A percentile compares a stretch with the other conserved stretches of the same genome.
Evolutionary conservation across 352 stramenopile genomes (phyloP).

Genomic region (Globisporangium heterothallicum): DNA sequence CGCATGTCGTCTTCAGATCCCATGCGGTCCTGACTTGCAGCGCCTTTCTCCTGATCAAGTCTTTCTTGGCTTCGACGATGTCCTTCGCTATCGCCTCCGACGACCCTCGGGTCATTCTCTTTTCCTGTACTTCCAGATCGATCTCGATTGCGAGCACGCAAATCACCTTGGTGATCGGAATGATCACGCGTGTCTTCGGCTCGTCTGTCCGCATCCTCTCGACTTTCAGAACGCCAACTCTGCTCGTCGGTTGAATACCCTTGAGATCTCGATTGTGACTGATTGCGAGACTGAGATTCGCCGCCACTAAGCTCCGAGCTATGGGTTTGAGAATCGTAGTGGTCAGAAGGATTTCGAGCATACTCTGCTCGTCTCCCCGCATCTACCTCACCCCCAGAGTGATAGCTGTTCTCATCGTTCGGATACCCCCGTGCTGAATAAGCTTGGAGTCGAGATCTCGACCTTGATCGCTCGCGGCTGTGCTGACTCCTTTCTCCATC

Average conservation of each 20-base stretch:
- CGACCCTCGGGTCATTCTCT: background rate
- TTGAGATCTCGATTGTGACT: background rate
- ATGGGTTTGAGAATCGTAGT: background rate
- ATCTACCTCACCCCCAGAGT: background rate
- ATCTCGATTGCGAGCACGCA: background rate
- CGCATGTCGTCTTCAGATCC: background rate
- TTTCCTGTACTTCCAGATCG: conserved; percentile 5
- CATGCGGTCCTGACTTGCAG: background rate
- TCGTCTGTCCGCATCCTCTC: background rate
- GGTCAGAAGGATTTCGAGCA: background rate
- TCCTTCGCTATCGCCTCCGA: background rate
- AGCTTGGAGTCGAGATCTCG: background rate
- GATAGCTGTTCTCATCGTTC: conserved; percentile 5
- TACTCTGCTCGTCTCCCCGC: background rate
- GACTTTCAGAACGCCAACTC: background rate
- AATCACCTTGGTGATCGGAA: too few relatives aligned
- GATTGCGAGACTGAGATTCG: background rate
- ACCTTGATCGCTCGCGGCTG: background rate
- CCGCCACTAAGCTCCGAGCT: background rate
- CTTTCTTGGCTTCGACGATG: background rate
- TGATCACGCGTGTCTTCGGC: background rate
- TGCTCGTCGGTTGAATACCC: background rate
- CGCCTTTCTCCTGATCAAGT: background rate
- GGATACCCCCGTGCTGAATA: background rate
- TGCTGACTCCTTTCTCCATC: background rate